Conservation (phyloP, 306 rosid genomes). For the Ochetophila trinervis region DNA sequence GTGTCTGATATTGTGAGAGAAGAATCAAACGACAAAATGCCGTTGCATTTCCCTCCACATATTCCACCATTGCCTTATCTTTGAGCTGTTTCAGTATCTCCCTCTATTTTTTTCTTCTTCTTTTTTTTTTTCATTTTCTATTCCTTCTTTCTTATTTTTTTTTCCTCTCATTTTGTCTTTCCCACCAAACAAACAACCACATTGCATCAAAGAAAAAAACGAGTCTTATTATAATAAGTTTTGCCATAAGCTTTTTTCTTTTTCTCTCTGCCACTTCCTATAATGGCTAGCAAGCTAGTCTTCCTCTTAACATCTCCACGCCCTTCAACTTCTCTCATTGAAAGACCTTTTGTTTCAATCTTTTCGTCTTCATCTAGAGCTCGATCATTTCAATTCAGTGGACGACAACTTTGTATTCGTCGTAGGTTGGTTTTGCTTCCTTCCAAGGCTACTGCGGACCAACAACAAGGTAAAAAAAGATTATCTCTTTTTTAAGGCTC, state of each 20-base stretch:
- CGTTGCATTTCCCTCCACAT: constrained; percentile 68
- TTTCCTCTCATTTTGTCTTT: constrained; percentile 6
- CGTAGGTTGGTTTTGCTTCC: constrained; percentile 46
- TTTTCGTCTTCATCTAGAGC: constrained; percentile 31
- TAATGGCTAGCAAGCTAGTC: constrained; percentile 69
- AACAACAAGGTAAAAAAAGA: constrained; percentile 56
- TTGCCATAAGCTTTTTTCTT: background rate
- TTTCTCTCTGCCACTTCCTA: constrained; percentile 1
- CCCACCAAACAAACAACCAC: constrained; percentile 42
- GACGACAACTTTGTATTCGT: constrained; percentile 42
- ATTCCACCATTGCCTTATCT: constrained; percentile 58
- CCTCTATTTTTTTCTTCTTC: background rate
- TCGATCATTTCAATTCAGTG: constrained; percentile 46
- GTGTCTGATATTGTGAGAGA: background rate
- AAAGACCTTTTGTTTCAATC: constrained; percentile 48
- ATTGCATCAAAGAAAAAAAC: background rate
- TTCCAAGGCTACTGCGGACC: constrained; percentile 67
- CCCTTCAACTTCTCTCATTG: constrained; percentile 29
- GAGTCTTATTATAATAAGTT: background rate
- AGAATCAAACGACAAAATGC: constrained; percentile 20
- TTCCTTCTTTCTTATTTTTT: background rate
- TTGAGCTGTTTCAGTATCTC: background rate
- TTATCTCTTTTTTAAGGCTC: background rate
- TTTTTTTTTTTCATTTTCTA: constrained; percentile 31
- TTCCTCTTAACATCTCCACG: constrained; percentile 46